phyloP scores from a whole-genome alignment of 2,329 filamentous ascomycete species.

The Helotiales sp. region DNA sequence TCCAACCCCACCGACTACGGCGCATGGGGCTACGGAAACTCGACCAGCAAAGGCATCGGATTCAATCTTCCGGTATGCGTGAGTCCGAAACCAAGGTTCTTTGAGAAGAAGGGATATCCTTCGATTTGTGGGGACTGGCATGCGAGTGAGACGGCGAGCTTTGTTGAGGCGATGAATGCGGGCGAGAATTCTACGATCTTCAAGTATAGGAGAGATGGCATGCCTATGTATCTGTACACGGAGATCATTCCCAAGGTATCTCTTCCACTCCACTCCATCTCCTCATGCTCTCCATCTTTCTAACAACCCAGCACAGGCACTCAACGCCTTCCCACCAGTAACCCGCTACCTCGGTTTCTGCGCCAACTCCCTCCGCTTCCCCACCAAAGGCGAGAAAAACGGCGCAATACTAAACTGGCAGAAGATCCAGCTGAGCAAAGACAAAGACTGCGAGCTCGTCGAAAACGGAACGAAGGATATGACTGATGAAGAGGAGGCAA shows the following conservation, averaged over 20 bases:
- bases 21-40: slow-evolving; percentile 1
- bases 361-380: slow-evolving; percentile 8
- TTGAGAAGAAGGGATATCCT: slow-evolving; percentile 14
- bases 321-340: slow-evolving; percentile 9
- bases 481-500: slow-evolving; percentile 5
- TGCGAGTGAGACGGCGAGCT: slow-evolving; percentile 14
- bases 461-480: neutral
- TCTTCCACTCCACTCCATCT: neutral
- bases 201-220: slow-evolving; percentile 1
- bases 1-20: neutral
- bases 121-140: slow-evolving; percentile 22
- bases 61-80: slow-evolving; percentile 17
- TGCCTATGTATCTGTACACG: slow-evolving; percentile 2
- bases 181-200: neutral
- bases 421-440: slow-evolving; percentile 12
- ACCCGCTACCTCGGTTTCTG: slow-evolving; percentile 16
- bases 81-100: slow-evolving; percentile 3
- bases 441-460: slow-evolving; percentile 16
- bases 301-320: neutral
- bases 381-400: neutral
- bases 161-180: slow-evolving; percentile 15
- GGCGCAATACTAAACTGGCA: neutral
- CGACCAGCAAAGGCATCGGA: slow-evolving; percentile 3
- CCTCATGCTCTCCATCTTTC: neutral
- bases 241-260: slow-evolving; percentile 11